These are phyloP conservation scores for Coemansia sp. DNA, from an alignment of 192 early-diverging fungal genomes.

Conservation along the genomic window DNA sequence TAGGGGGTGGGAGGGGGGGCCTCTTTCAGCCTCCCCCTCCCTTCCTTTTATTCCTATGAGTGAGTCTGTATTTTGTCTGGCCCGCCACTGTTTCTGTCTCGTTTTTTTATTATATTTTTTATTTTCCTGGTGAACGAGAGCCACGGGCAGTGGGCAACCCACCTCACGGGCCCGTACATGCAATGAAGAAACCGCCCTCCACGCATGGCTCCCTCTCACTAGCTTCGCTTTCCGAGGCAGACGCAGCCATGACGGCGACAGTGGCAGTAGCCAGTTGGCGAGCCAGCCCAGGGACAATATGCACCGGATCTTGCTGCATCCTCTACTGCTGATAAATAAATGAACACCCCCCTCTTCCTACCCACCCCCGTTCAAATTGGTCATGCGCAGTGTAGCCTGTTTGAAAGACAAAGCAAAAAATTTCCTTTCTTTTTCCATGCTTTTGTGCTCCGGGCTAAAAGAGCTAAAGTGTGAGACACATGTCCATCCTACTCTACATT, in stretches of 20 bases:
- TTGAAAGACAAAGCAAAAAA: not conserved
- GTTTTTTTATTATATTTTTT: not conserved
- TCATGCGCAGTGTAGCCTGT: slow-evolving; percentile 3
- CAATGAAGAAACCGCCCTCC: not conserved
- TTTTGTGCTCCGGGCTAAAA: not conserved
- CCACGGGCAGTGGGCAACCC: not conserved
- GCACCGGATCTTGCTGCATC: not conserved
- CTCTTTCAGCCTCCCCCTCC: not conserved
- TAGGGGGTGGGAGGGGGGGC: not conserved
- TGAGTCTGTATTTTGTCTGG: slow-evolving; percentile 1
- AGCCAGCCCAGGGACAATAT: slow-evolving; percentile 7
- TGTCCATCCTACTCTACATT: not conserved
- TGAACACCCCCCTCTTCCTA: not conserved
- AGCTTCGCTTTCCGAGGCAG: not conserved
- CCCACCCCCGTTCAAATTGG: not conserved
- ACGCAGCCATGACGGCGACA: slow-evolving; percentile 1
- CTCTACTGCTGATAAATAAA: not conserved
- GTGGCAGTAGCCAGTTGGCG: not conserved
- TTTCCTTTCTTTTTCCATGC: not conserved
- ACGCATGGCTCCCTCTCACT: not conserved
- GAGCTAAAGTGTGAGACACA: not conserved
- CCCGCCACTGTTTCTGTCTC: slow-evolving; percentile 2
- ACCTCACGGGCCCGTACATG: slow-evolving; percentile 1
- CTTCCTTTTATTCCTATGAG: not conserved
- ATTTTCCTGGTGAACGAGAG: not conserved